Evolutionary conservation across 78 protist genomes (phyloP), one percentile per base, ranked within the genome.

Genomic region (Acrasis kona): DNA sequence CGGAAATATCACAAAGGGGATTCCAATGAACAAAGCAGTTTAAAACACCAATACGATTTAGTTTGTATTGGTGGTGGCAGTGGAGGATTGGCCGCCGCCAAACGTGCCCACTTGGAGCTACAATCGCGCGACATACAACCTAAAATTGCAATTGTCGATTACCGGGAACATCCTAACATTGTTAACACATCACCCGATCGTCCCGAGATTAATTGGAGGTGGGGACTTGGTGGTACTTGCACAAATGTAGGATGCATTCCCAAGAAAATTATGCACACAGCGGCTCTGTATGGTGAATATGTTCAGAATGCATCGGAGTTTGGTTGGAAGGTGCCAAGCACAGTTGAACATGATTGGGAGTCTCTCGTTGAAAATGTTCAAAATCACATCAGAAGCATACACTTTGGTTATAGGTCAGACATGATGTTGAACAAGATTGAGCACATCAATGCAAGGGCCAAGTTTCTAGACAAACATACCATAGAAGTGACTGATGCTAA

Each of bases 241-340:
- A 92, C 88, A n/a, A 89, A 91, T 70, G 97, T 94, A 2, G 94
- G 97, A 3, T 93, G 97, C 86, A 86, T 93, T 4, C 97, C 97
- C 10, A 93, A 93, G 81, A 89, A 89, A 67, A 78, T 92, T 39
- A 87, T 87, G 92, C 96, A 93, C 87, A 12, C 12, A 29, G 90
- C 94, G 0, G 84, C 86, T 3, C 42, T 79, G 3, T 65, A 61
- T 29, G 67, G 84, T 29, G 79, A 72, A 66, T 34, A 35, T 50
- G 5, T 86, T 28, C 36, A 84, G 5, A 88, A 88, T 32, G 84
- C 96, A 27, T 12, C n/a, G 28, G 3, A 32, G 30, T 89, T 41
- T 32, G 96, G 96, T 2, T 80, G 84, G 86, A 38, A 84, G 3
- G 82, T 78, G 32, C 37, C 41, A 5, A 76, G 34, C 2, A n/a